A percentile compares a stretch with the other conserved stretches of the same genome.
phyloP scores from a whole-genome alignment of 1,284 basidiomycete genomes.

The Microbotryomycetes sp. region DNA sequence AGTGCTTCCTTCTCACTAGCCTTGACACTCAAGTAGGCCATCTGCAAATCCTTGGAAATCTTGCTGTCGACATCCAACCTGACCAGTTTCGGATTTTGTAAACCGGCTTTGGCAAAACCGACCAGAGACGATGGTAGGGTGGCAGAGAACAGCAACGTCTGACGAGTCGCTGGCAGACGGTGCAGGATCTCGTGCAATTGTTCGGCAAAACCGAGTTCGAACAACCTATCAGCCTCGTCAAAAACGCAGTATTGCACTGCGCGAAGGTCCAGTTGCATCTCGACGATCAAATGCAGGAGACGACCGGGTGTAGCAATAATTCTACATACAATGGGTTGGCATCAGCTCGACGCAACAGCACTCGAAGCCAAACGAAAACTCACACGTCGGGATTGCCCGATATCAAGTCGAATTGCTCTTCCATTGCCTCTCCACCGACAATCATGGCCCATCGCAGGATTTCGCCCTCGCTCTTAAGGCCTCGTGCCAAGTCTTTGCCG shows the following conservation, averaged over 20 bases:
- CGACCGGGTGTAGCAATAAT: constrained; percentile 97
- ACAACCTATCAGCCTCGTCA: constrained; percentile 86
- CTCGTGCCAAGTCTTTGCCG: constrained; percentile 83
- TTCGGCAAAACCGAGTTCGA: constrained; percentile 95
- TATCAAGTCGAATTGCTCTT: constrained; percentile 95
- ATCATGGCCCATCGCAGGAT: constrained; percentile 84
- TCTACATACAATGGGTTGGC: too few relatives aligned
- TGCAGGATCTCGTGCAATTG: constrained; percentile 85
- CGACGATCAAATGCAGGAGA: constrained; percentile 86
- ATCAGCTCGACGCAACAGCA: background rate
- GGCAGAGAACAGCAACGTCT: constrained; percentile 91
- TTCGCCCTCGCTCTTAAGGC: constrained; percentile 48
- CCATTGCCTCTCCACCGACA: constrained; percentile 90
- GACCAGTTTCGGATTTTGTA: constrained; percentile 88
- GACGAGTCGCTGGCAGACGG: constrained; percentile 75
- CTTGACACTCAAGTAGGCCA: constrained; percentile 91
- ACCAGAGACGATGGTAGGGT: constrained; percentile 93
- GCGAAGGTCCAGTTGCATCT: constrained; percentile 91
- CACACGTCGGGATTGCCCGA: constrained; percentile 89
- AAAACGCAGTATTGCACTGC: constrained; percentile 88
- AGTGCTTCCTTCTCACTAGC: constrained; percentile 92
- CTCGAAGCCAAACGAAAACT: constrained; percentile 42
- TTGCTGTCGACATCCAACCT: constrained; percentile 93
- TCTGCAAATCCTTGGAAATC: constrained; percentile 84
- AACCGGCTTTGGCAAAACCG: constrained; percentile 93